Conservation (phyloP, 2,329 filamentous ascomycete genomes). For the Colletotrichum salicis region DNA sequence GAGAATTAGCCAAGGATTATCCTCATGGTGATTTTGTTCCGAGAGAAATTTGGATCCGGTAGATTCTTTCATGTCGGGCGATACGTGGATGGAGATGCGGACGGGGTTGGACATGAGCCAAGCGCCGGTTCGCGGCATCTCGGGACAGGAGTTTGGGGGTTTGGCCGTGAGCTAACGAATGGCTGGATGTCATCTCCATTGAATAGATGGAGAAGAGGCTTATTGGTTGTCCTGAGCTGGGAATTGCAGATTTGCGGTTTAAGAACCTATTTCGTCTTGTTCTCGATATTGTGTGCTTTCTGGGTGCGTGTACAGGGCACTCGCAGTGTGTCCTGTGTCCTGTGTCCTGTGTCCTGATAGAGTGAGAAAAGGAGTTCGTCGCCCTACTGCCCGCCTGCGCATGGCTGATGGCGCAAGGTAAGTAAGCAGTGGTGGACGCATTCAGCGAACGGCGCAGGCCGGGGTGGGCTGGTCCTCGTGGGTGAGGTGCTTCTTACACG, state of each 20-base stretch:
- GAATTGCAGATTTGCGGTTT: too few relatives aligned
- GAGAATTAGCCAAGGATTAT: slow-evolving; percentile 10
- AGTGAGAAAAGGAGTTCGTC: not conserved
- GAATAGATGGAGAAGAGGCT: not conserved
- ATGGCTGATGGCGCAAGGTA: not conserved
- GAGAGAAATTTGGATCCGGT: slow-evolving; percentile 15
- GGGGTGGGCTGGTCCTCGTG: not conserved
- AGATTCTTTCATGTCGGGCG: slow-evolving; percentile 18
- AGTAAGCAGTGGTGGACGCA: not conserved
- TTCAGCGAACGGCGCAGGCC: not conserved
- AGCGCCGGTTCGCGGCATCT: slow-evolving; percentile 22
- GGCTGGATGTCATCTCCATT: not conserved
- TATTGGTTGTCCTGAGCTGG: not conserved
- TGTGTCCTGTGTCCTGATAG: not conserved
- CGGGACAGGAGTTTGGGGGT: not conserved
- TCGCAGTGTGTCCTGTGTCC: not conserved
- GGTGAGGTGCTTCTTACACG: slow-evolving; percentile 3
- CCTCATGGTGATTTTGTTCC: slow-evolving; percentile 6
- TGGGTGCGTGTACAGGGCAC: not conserved
- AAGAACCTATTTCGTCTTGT: not conserved
- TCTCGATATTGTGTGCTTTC: not conserved
- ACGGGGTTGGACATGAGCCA: slow-evolving; percentile 12
- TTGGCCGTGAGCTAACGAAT: not conserved
- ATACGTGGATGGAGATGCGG: not conserved
- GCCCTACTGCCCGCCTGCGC: too few relatives aligned